Conservation (phyloP, 345 rosid genomes). For the Murraya paniculata region DNA sequence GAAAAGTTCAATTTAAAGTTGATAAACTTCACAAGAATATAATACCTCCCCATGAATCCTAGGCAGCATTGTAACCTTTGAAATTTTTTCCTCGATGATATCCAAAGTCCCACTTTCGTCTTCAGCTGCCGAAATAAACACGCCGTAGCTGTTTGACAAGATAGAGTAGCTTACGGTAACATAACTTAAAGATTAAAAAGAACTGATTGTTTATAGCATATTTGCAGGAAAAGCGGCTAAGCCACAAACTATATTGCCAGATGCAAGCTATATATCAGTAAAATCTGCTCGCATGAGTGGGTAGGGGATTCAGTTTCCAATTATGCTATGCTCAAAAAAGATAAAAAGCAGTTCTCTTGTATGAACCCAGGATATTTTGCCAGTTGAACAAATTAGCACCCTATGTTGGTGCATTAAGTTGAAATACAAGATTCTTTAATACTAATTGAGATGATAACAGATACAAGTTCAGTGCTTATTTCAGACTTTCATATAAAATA, state of each 20-base stretch:
- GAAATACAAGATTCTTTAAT: not conserved
- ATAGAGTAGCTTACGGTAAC: constrained; percentile 1
- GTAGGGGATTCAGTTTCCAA: no score
- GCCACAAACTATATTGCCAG: not conserved
- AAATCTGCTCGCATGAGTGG: not conserved
- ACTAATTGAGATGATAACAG: not conserved
- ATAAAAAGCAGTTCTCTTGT: no score
- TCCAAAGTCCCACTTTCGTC: constrained; percentile 51
- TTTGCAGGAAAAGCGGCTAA: not conserved
- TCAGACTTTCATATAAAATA: not conserved
- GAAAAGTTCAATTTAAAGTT: not conserved
- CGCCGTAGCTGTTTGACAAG: constrained; percentile 46
- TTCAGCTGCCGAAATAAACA: constrained; percentile 49
- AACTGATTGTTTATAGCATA: not conserved
- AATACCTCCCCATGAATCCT: constrained; percentile 53
- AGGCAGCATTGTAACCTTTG: constrained; percentile 56
- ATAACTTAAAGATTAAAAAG: not conserved
- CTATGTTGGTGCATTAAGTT: not conserved
- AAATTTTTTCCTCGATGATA: constrained; percentile 60
- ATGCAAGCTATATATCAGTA: not conserved
- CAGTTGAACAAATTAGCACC: no score
- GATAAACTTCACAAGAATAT: not conserved
- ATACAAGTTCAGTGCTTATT: constrained; percentile 2
- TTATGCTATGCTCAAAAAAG: no score
- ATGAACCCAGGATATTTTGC: no score